Evolutionary conservation across 495 filamentous ascomycete species (phyloP).

Genomic region (Hypoxylon perforatum): DNA sequence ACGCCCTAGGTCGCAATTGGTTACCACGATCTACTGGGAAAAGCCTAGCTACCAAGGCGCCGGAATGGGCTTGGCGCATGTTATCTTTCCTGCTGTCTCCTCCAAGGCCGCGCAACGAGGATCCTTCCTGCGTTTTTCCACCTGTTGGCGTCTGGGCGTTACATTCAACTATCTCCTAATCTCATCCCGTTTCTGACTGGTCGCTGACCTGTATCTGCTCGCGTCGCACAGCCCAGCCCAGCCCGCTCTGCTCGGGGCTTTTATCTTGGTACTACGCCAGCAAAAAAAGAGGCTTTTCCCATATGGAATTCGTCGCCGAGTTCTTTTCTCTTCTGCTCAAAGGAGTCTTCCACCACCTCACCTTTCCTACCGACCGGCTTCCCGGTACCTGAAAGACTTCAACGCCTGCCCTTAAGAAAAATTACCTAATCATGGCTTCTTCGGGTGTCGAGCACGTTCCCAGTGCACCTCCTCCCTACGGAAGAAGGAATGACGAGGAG

Average conservation of each 20-base stretch:
- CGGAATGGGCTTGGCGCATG: conserved; percentile 32
- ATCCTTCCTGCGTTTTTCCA: conserved; percentile 5
- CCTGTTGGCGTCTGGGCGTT: conserved; percentile 18
- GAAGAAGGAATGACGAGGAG: conserved; percentile 25
- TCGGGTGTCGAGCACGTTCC: conserved; percentile 28
- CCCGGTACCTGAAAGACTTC: conserved; percentile 13
- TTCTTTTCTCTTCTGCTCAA: conserved; percentile 59
- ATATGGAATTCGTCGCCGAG: conserved; percentile 54
- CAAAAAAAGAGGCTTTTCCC: conserved; percentile 1
- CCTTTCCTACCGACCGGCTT: conserved; percentile 7
- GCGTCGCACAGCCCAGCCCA: conserved; percentile 10
- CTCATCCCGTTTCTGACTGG: conserved; percentile 10
- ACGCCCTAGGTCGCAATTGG: background rate
- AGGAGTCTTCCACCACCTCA: conserved; percentile 28
- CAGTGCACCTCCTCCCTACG: conserved; percentile 19
- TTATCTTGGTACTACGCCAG: conserved; percentile 14
- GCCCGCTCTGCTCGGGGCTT: background rate
- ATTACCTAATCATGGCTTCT: conserved; percentile 26
- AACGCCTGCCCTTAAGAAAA: background rate
- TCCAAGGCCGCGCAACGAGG: conserved; percentile 20
- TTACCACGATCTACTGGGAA: conserved; percentile 5
- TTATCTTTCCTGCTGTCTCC: conserved; percentile 22
- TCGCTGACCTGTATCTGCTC: background rate
- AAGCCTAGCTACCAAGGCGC: conserved; percentile 32
- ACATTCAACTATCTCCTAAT: conserved; percentile 11